phyloP scores from a whole-genome alignment of 176 grass and related monocot species.

The Phyllostachys edulis region DNA sequence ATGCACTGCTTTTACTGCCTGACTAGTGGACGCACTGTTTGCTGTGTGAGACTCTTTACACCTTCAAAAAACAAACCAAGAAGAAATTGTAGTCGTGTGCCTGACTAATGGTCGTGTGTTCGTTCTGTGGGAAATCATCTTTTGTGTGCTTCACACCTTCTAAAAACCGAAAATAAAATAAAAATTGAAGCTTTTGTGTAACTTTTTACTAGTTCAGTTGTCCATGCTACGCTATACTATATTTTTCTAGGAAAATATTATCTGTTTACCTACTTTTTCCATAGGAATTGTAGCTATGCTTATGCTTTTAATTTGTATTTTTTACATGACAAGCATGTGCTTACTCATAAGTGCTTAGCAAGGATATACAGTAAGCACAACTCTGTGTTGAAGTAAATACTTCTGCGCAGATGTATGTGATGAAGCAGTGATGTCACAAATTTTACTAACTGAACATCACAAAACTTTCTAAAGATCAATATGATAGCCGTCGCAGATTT shows the following conservation, averaged over 20 bases:
- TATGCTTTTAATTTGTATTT: background rate
- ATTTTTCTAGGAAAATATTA: background rate
- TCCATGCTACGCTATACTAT: background rate
- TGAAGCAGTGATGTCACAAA: background rate
- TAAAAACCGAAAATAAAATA: background rate
- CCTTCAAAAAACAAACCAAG: background rate
- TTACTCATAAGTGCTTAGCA: background rate
- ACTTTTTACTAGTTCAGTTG: background rate
- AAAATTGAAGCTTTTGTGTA: background rate
- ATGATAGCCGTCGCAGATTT: background rate
- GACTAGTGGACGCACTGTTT: slow-evolving; percentile 15
- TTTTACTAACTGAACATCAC: background rate
- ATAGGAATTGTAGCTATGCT: background rate
- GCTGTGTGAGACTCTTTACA: background rate
- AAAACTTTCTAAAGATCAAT: background rate
- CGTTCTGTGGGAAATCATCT: slow-evolving; percentile 12
- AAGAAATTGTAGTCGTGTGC: background rate
- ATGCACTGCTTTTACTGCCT: slow-evolving; percentile 22
- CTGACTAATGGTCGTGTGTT: background rate
- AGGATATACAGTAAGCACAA: background rate
- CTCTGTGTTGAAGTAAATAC: background rate
- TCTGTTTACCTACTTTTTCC: background rate
- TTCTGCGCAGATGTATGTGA: background rate
- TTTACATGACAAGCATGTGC: background rate
- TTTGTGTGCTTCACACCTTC: background rate